A percentile compares a stretch with the other conserved stretches of the same genome.
These are phyloP conservation scores for Suillus plorans DNA, from an alignment of 768 basidiomycete species.

Conservation along the genomic window DNA sequence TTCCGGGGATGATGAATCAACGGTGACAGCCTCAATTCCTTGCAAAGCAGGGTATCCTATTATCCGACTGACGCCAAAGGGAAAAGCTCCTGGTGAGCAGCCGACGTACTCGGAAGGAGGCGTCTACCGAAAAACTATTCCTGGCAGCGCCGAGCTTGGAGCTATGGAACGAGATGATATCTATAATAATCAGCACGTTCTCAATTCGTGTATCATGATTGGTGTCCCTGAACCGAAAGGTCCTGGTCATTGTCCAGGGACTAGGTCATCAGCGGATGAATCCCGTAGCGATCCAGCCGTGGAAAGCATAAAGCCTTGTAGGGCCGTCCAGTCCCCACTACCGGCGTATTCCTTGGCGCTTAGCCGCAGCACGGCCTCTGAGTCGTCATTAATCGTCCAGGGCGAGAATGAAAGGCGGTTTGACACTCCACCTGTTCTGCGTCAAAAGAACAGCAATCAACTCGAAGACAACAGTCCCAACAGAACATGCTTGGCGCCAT, in stretches of 20 bases:
- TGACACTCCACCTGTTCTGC: neutral
- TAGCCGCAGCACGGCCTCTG: neutral
- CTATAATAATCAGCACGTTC: neutral
- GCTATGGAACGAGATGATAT: neutral
- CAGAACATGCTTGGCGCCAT: neutral
- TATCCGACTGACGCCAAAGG: neutral
- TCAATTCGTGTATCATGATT: neutral
- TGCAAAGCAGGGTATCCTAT: neutral
- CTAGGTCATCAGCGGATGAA: neutral
- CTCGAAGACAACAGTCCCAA: neutral
- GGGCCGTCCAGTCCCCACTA: neutral
- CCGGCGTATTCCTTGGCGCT: neutral
- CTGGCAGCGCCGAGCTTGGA: neutral
- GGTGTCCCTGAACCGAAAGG: neutral
- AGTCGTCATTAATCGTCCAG: neutral
- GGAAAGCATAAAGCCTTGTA: neutral
- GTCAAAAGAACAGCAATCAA: neutral
- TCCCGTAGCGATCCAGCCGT: neutral
- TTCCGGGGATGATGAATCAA: neutral
- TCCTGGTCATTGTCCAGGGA: neutral
- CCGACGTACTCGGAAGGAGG: neutral
- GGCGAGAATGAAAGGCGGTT: neutral
- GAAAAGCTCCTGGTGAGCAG: neutral
- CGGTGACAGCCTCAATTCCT: neutral
- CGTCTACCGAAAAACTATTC: neutral